Evolutionary conservation across 192 early-diverging fungal species (phyloP).

Genomic region (Backusella parvicylindrica): DNA sequence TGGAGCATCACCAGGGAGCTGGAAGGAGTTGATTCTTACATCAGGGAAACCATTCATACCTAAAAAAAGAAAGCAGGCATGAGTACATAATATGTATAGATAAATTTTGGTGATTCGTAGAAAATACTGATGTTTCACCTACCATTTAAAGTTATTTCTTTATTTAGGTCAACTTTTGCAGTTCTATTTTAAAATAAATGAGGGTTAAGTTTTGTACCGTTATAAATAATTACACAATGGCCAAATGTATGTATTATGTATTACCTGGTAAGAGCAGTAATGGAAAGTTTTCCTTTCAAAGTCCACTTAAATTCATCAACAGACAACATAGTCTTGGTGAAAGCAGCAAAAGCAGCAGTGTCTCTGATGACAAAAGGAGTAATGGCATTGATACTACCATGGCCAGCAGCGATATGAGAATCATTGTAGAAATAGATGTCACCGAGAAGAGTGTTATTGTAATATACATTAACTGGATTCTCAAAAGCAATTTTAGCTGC

Average conservation of each 20-base stretch:
- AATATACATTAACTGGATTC: slow-evolving; percentile 41
- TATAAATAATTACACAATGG: neutral
- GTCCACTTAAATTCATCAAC: slow-evolving; percentile 31
- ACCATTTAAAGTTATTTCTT: slow-evolving; percentile 41
- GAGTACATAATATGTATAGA: neutral
- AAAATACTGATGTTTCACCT: neutral
- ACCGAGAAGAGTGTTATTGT: slow-evolving; percentile 39
- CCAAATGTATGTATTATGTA: neutral
- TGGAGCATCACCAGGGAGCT: slow-evolving; percentile 50
- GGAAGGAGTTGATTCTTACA: slow-evolving; percentile 50
- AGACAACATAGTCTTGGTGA: slow-evolving; percentile 46
- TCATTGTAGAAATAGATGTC: slow-evolving; percentile 30
- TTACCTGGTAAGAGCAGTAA: slow-evolving; percentile 30
- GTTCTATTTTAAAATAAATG: slow-evolving; percentile 13
- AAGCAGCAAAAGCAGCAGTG: slow-evolving; percentile 35
- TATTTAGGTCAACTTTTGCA: slow-evolving; percentile 38
- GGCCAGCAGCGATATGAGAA: slow-evolving; percentile 42
- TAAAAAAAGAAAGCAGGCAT: slow-evolving; percentile 1
- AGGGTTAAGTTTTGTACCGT: slow-evolving; percentile 28
- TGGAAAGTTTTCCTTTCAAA: slow-evolving; percentile 20
- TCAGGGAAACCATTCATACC: slow-evolving; percentile 55
- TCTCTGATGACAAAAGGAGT: slow-evolving; percentile 41
- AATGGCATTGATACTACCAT: slow-evolving; percentile 28
- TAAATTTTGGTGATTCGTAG: neutral
- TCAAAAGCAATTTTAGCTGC: slow-evolving; percentile 42